Percentiles rank a stretch among this genome's conserved stretches.
Evolutionary conservation across 2,329 filamentous ascomycete species (phyloP).

Genomic region (Fusarium sp.): DNA sequence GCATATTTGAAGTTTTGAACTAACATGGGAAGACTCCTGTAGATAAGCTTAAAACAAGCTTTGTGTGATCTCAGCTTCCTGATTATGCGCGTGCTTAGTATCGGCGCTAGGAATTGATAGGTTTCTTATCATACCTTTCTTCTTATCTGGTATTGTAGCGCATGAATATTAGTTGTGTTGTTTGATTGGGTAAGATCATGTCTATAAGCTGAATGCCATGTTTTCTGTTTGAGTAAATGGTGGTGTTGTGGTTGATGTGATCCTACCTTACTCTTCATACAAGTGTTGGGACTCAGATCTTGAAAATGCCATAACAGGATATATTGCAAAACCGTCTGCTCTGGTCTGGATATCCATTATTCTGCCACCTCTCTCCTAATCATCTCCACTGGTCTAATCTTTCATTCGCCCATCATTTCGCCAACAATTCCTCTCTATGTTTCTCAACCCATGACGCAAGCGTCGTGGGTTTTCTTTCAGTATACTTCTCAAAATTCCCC

Average conservation of each 20-base stretch:
- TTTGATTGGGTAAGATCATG: too few species aligned
- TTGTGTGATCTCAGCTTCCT: neutral
- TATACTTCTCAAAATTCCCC: conserved; percentile 21
- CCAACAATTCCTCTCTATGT: conserved; percentile 15
- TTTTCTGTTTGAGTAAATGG: too few species aligned
- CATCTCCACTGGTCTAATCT: too few species aligned
- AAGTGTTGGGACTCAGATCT: too few species aligned
- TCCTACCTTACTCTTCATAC: too few species aligned
- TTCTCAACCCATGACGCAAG: conserved; percentile 13
- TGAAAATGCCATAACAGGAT: too few species aligned
- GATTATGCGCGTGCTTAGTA: neutral
- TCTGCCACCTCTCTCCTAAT: neutral
- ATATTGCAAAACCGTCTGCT: too few species aligned
- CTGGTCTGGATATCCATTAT: neutral
- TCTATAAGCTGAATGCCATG: too few species aligned
- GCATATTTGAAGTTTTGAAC: neutral
- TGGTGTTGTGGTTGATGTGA: too few species aligned
- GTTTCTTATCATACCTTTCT: too few species aligned
- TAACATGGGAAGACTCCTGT: neutral
- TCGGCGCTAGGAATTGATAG: neutral
- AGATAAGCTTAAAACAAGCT: conserved; percentile 1
- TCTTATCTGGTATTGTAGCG: neutral
- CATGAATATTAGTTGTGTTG: too few species aligned
- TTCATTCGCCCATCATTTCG: neutral
- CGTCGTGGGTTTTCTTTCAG: conserved; percentile 11